Conservation (phyloP, 495 filamentous ascomycete genomes). For the Neurospora terricola region DNA sequence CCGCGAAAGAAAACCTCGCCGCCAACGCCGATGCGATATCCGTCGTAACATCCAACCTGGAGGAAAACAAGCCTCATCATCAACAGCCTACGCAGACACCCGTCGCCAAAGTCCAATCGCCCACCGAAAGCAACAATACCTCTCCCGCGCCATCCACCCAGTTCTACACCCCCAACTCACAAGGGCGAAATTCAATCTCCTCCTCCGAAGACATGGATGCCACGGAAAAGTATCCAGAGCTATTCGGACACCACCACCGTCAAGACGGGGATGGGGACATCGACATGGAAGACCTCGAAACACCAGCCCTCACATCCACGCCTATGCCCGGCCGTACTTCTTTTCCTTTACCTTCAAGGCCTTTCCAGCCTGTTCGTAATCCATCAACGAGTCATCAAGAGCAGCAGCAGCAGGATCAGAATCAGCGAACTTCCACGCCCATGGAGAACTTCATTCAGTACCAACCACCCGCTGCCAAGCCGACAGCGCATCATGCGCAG, state of each 20-base stretch:
- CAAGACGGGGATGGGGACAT: background rate
- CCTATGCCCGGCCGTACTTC: background rate
- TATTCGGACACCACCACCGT: background rate
- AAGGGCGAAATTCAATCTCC: background rate
- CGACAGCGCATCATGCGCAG: background rate
- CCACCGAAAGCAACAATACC: background rate
- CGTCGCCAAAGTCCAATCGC: background rate
- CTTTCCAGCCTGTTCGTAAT: background rate
- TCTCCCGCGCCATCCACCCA: constrained; percentile 2
- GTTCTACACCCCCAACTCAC: background rate
- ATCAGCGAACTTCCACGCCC: background rate
- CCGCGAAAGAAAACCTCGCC: constrained; percentile 8
- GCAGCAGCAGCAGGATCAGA: background rate
- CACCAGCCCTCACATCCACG: background rate
- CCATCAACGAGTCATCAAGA: background rate
- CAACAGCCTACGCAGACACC: constrained; percentile 4
- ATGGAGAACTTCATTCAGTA: constrained; percentile 24
- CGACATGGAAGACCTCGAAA: background rate
- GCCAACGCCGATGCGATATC: constrained; percentile 14
- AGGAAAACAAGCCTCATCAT: constrained; percentile 2
- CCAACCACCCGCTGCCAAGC: constrained; percentile 15
- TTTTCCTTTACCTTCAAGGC: background rate
- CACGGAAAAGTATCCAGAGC: background rate
- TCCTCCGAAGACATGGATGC: background rate
- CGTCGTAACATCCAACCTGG: background rate